A percentile compares a stretch with the other conserved stretches of the same genome.
These are phyloP conservation scores for Cupressus sempervirens DNA, from an alignment of 75 land plant species.

Conservation along the genomic window DNA sequence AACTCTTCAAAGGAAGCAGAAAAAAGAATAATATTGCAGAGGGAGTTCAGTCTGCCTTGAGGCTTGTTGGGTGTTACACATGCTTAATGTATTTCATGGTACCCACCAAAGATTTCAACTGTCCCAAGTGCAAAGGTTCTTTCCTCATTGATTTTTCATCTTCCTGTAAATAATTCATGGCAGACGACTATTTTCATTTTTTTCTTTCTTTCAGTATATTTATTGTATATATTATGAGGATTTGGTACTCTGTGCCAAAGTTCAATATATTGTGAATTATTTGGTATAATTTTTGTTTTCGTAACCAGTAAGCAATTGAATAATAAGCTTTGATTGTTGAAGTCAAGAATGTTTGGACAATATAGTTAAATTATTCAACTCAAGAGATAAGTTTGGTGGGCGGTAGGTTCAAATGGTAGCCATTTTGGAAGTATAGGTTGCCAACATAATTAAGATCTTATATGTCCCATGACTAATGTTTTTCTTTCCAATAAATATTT, in stretches of 20 bases:
- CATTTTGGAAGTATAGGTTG: no score
- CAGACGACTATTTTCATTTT: no score
- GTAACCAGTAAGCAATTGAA: neutral
- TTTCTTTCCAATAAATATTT: no score
- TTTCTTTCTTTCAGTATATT: no score
- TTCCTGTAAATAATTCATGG: neutral
- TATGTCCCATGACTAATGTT: no score
- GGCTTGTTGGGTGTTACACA: conserved; percentile 2
- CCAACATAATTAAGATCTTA: no score
- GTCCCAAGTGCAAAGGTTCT: neutral
- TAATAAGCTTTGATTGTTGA: no score
- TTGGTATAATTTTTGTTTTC: neutral
- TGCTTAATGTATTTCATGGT: neutral
- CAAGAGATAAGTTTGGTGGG: no score
- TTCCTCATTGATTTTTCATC: neutral
- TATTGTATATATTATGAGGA: neutral
- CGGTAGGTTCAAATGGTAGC: no score
- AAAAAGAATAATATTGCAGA: neutral
- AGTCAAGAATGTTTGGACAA: no score
- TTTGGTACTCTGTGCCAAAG: no score
- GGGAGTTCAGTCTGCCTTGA: neutral
- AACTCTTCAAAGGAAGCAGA: neutral
- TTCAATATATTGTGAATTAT: neutral
- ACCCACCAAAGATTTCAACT: neutral
- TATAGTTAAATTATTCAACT: no score